A percentile compares a stretch with the other conserved stretches of the same genome.
Evolutionary conservation across 352 stramenopile genomes (phyloP).

Genomic region (Pseudoperonospora humuli): DNA sequence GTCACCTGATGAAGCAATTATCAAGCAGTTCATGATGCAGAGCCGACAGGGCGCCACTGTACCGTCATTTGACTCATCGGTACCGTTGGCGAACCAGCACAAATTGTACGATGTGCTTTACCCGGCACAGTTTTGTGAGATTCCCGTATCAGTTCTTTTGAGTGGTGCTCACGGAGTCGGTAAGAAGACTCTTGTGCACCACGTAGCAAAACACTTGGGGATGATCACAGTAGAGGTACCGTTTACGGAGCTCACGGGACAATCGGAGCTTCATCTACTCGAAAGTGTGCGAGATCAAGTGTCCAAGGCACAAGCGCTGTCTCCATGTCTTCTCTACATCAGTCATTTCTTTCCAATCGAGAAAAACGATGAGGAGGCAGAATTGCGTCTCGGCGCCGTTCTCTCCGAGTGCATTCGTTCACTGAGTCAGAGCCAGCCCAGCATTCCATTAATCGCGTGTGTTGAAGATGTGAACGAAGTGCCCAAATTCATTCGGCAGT

Average conservation of each 20-base stretch:
- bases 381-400: slow-evolving; percentile 51
- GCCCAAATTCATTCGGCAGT: slow-evolving; percentile 73
- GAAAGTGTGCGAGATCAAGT: slow-evolving; percentile 71
- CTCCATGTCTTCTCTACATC: slow-evolving; percentile 75
- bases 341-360: slow-evolving; percentile 70
- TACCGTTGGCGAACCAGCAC: slow-evolving; percentile 32
- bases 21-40: slow-evolving; percentile 43
- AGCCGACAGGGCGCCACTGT: slow-evolving; percentile 8
- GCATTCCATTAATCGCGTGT: slow-evolving; percentile 64
- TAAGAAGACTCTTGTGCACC: slow-evolving; percentile 63
- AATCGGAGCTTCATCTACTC: slow-evolving; percentile 63
- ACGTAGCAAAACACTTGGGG: slow-evolving; percentile 60
- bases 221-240: slow-evolving; percentile 62
- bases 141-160: slow-evolving; percentile 66
- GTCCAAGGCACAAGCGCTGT: slow-evolving; percentile 51
- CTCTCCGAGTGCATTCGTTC: slow-evolving; percentile 58
- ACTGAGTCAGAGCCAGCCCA: slow-evolving; percentile 40
- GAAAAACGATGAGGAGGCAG: slow-evolving; percentile 69
- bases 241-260: slow-evolving; percentile 66
- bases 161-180: slow-evolving; percentile 58
- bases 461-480: slow-evolving; percentile 74
- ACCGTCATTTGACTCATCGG: slow-evolving; percentile 12
- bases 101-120: slow-evolving; percentile 62
- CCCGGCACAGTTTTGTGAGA: slow-evolving; percentile 52
- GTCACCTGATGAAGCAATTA: slow-evolving; percentile 42